phyloP scores from a whole-genome alignment of 2,329 filamentous ascomycete genomes.

The Botrytis galanthina region DNA sequence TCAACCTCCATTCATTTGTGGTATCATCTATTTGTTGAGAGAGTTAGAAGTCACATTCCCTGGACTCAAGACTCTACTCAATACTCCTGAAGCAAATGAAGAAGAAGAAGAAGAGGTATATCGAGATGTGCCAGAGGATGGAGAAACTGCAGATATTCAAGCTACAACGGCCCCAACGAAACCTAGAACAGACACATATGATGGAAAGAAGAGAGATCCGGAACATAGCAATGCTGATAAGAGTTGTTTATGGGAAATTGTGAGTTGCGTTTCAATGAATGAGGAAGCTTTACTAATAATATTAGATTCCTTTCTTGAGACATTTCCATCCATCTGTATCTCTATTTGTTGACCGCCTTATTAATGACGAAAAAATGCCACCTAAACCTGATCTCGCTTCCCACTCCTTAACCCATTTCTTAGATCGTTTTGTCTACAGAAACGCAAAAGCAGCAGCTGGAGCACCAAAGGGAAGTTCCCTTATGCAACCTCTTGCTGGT shows the following conservation, averaged over 20 bases:
- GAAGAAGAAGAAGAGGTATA: conserved; percentile 58
- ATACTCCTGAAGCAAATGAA: conserved; percentile 75
- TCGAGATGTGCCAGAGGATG: conserved; percentile 61
- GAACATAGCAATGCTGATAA: conserved; percentile 90
- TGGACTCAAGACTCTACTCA: conserved; percentile 73
- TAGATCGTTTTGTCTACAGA: conserved; percentile 98
- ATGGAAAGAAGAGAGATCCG: conserved; percentile 87
- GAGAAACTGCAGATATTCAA: conserved; percentile 38
- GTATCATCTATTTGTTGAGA: conserved; percentile 83
- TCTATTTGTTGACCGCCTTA: conserved; percentile 72
- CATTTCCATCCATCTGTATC: conserved; percentile 95
- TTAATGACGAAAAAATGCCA: conserved; percentile 67
- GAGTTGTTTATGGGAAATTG: conserved; percentile 89
- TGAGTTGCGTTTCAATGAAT: conserved; percentile 43
- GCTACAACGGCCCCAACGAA: conserved; percentile 19
- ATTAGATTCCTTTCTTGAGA: conserved; percentile 60
- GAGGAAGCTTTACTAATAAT: not conserved
- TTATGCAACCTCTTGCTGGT: conserved; percentile 90
- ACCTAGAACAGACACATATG: conserved; percentile 54
- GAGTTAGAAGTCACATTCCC: conserved; percentile 80
- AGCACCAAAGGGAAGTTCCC: conserved; percentile 72
- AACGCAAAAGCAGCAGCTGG: conserved; percentile 72
- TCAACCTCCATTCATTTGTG: conserved; percentile 88
- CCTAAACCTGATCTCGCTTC: conserved; percentile 87
- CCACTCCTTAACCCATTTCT: conserved; percentile 90